A percentile compares a stretch with the other conserved stretches of the same genome.
phyloP scores from a whole-genome alignment of 495 filamentous ascomycete genomes.

The Evansstolkia leycettana region DNA sequence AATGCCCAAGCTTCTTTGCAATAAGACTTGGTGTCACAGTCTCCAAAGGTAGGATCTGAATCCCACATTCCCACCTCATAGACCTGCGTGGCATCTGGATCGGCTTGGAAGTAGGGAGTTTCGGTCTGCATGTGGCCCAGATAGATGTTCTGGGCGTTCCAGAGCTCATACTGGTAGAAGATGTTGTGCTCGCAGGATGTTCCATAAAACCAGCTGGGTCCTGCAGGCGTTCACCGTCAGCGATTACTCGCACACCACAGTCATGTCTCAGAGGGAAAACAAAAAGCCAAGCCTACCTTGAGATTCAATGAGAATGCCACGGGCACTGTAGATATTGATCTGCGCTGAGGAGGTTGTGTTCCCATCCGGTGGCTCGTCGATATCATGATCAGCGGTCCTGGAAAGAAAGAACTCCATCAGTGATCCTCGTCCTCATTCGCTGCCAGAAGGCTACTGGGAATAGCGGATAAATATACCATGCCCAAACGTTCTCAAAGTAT shows the following conservation, averaged over 20 bases:
- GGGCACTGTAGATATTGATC: slow-evolving; percentile 49
- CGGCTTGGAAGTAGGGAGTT: slow-evolving; percentile 55
- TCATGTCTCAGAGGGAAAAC: too few relatives aligned
- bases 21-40: slow-evolving; percentile 27
- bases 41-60: slow-evolving; percentile 40
- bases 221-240: too few relatives aligned
- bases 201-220: slow-evolving; percentile 48
- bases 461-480: too few relatives aligned
- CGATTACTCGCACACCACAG: too few relatives aligned
- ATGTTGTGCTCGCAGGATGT: slow-evolving; percentile 59
- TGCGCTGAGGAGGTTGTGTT: slow-evolving; percentile 31
- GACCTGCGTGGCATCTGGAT: slow-evolving; percentile 41
- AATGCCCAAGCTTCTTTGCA: slow-evolving; percentile 52
- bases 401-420: too few relatives aligned
- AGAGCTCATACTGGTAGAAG: slow-evolving; percentile 68
- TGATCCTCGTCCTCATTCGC: too few relatives aligned
- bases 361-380: too few relatives aligned
- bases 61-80: slow-evolving; percentile 33
- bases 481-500: slow-evolving; percentile 50
- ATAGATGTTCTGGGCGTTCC: slow-evolving; percentile 50
- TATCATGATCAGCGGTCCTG: slow-evolving; percentile 54
- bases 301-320: slow-evolving; percentile 45
- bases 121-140: slow-evolving; percentile 71
- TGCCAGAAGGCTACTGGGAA: too few relatives aligned
- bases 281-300: too few relatives aligned